Evolutionary conservation across 495 filamentous ascomycete genomes (phyloP).

Genomic region (Daldinia decipiens): DNA sequence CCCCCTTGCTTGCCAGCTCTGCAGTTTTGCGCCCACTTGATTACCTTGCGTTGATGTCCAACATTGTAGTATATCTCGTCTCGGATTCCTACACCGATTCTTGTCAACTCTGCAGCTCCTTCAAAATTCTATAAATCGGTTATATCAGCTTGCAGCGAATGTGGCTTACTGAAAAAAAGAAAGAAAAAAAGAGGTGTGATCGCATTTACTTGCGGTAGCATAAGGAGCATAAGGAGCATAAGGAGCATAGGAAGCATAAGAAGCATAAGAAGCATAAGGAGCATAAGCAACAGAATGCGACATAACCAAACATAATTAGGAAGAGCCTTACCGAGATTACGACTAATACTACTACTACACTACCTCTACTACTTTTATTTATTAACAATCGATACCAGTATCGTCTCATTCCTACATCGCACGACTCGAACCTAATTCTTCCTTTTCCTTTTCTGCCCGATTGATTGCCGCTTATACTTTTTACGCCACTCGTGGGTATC

Average conservation of each 20-base stretch:
- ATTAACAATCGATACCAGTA: conserved; percentile 7
- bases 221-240: background rate
- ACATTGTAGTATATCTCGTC: conserved; percentile 4
- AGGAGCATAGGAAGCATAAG: background rate
- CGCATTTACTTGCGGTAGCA: conserved; percentile 1
- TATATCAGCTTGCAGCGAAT: background rate
- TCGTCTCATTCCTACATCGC: conserved; percentile 6
- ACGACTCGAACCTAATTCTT: conserved; percentile 5
- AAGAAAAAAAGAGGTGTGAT: background rate
- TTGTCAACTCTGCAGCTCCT: conserved; percentile 1
- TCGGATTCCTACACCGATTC: conserved; percentile 13
- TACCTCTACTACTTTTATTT: background rate
- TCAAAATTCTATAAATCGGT: background rate
- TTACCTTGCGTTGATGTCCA: conserved; percentile 28
- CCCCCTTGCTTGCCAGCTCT: conserved; percentile 8
- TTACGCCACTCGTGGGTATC: background rate
- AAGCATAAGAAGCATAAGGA: background rate
- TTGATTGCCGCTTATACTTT: conserved; percentile 4
- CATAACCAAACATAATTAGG: background rate
- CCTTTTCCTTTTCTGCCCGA: background rate
- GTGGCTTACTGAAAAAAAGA: conserved; percentile 12
- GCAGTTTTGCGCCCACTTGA: conserved; percentile 10
- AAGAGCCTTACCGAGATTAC: conserved; percentile 18
- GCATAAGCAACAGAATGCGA: conserved; percentile 1
- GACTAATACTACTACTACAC: conserved; percentile 15